Percentiles rank a stretch among this genome's conserved stretches.
Conservation (phyloP, 257 asterid species). For the Solanum lignicaule region DNA sequence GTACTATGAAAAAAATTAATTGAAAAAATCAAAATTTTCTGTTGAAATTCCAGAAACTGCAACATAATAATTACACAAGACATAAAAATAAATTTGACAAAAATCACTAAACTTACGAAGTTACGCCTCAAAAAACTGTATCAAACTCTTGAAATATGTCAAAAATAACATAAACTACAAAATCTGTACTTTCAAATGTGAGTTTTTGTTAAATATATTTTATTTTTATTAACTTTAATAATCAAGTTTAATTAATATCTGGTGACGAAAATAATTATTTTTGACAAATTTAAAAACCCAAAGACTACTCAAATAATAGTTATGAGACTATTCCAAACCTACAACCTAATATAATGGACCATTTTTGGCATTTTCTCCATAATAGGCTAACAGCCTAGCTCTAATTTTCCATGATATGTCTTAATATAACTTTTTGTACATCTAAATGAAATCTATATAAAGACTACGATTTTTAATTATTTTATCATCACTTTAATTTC, state of each 20-base stretch:
- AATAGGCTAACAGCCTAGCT: background rate
- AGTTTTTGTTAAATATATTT: background rate
- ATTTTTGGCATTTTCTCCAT: background rate
- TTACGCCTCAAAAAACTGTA: no score
- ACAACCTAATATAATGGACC: background rate
- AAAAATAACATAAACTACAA: background rate
- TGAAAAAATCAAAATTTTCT: no score
- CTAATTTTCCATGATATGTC: background rate
- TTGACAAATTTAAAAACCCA: background rate
- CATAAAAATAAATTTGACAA: no score
- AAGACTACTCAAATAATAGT: background rate
- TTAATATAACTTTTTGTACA: no score
- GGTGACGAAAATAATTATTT: no score
- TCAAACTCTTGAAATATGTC: background rate
- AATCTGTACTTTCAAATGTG: background rate
- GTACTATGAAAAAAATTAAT: no score
- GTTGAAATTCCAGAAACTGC: background rate
- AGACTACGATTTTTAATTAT: background rate
- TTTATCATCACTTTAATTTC: background rate
- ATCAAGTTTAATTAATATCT: no score
- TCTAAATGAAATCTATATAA: background rate
- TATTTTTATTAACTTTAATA: no score
- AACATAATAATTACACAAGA: background rate
- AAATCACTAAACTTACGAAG: background rate
- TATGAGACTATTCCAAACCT: background rate